Conservation (phyloP, 805 yeast genomes). For the Middelhovenomyces tepae region DNA sequence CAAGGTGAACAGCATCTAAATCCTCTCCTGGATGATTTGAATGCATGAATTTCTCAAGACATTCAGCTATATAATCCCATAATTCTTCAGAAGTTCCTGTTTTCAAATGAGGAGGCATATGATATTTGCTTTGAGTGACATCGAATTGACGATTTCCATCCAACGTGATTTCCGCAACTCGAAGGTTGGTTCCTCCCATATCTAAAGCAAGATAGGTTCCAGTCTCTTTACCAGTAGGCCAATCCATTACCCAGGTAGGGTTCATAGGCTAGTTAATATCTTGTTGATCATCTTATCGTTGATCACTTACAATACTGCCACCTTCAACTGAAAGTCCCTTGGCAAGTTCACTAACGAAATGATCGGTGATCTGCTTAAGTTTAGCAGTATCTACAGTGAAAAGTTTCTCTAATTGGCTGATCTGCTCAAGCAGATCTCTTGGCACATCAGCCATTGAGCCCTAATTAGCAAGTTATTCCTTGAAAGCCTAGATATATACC, state of each 20-base stretch:
- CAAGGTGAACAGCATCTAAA: slow-evolving; percentile 58
- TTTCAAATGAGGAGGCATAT: slow-evolving; percentile 70
- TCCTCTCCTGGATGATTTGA: slow-evolving; percentile 45
- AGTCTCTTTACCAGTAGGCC: slow-evolving; percentile 83
- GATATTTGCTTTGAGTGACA: slow-evolving; percentile 76
- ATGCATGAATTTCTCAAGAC: slow-evolving; percentile 61
- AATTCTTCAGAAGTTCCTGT: slow-evolving; percentile 66
- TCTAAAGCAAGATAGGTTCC: slow-evolving; percentile 92
- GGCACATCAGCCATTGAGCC: slow-evolving; percentile 64
- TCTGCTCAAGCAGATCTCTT: slow-evolving; percentile 47
- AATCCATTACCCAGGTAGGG: slow-evolving; percentile 93
- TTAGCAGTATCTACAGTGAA: slow-evolving; percentile 55
- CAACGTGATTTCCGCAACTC: slow-evolving; percentile 81
- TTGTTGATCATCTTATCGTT: slow-evolving; percentile 16
- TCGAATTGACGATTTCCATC: slow-evolving; percentile 80
- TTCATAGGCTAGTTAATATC: slow-evolving; percentile 92
- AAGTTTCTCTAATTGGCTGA: slow-evolving; percentile 47
- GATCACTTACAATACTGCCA: slow-evolving; percentile 21
- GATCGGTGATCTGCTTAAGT: slow-evolving; percentile 59
- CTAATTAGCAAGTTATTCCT: slow-evolving; percentile 16
- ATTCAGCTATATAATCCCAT: slow-evolving; percentile 80
- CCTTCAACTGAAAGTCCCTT: slow-evolving; percentile 55
- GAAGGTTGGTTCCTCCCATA: slow-evolving; percentile 93
- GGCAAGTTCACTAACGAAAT: slow-evolving; percentile 69
- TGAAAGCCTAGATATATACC: too few relatives aligned